phyloP scores from a whole-genome alignment of 768 basidiomycete species.

The Suillus plorans region DNA sequence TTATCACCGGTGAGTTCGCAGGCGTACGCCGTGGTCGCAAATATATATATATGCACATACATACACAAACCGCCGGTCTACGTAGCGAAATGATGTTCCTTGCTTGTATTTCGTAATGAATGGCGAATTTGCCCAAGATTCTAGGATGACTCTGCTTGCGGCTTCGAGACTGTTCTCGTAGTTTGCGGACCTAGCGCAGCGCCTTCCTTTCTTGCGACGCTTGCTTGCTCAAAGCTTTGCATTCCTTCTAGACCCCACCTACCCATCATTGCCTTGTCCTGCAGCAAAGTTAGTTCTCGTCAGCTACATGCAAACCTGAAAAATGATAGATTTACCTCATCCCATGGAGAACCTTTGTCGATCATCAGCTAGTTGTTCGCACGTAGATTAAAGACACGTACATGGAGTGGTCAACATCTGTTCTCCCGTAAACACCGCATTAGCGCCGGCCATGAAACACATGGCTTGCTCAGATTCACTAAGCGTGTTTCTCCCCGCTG shows the following conservation, averaged over 20 bases:
- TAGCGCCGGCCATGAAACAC: constrained; percentile 98
- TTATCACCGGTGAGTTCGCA: not conserved
- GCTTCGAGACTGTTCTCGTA: not conserved
- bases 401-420: constrained; percentile 97
- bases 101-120: too few species aligned
- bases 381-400: constrained; percentile 38
- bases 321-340: constrained; percentile 55
- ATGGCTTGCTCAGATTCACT: constrained; percentile 92
- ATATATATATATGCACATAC: constrained; percentile 1
- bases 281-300: constrained; percentile 7
- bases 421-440: constrained; percentile 98
- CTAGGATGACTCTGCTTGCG: not conserved
- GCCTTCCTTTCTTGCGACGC: constrained; percentile 56
- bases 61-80: not conserved
- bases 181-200: constrained; percentile 12
- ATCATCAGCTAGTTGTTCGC: constrained; percentile 7
- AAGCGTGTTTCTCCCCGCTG: constrained; percentile 89
- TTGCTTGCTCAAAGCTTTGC: constrained; percentile 80
- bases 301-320: constrained; percentile 10
- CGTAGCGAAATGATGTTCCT: not conserved
- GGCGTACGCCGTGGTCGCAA: not conserved
- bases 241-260: constrained; percentile 93
- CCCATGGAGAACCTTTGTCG: constrained; percentile 82
- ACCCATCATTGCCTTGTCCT: constrained; percentile 93
- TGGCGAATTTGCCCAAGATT: not conserved